A percentile compares a stretch with the other conserved stretches of the same genome.
These are phyloP conservation scores for Euphorbia schlechtendalii DNA, from an alignment of 441 rosid species.

Conservation along the genomic window DNA sequence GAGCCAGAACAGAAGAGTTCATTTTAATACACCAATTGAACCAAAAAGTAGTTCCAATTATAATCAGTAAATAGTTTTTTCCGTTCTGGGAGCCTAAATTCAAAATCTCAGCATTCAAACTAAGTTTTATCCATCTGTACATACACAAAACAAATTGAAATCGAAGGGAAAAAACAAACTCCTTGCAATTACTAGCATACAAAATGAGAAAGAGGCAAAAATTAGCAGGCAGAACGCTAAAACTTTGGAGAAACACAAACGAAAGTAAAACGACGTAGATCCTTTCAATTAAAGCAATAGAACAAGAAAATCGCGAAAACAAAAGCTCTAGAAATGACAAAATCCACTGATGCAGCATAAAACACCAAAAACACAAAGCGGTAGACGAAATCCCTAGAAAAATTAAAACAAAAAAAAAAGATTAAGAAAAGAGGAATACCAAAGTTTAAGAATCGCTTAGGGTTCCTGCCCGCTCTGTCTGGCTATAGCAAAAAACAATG, in stretches of 20 bases:
- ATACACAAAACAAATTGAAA: background rate
- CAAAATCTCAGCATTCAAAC: background rate
- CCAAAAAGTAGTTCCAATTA: background rate
- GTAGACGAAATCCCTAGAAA: background rate
- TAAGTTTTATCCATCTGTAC: background rate
- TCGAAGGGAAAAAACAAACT: background rate
- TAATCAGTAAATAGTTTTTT: background rate
- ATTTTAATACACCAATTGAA: background rate
- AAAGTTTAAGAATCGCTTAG: background rate
- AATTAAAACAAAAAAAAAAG: background rate
- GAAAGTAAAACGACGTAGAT: background rate
- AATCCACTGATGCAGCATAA: background rate
- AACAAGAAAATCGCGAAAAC: background rate
- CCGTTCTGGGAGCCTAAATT: background rate
- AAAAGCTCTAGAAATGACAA: background rate
- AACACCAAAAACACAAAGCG: background rate
- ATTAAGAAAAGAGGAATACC: constrained; percentile 4
- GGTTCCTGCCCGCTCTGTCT: background rate
- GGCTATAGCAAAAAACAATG: background rate
- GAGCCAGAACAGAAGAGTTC: background rate
- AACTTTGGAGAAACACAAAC: background rate
- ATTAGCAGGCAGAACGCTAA: background rate
- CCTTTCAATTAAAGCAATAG: background rate
- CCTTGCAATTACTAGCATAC: background rate
- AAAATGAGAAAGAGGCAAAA: background rate